Evolutionary conservation across 176 grass and related monocot genomes (phyloP), one percentile per base, ranked within the genome.

Genomic region (Lolium perenne): DNA sequence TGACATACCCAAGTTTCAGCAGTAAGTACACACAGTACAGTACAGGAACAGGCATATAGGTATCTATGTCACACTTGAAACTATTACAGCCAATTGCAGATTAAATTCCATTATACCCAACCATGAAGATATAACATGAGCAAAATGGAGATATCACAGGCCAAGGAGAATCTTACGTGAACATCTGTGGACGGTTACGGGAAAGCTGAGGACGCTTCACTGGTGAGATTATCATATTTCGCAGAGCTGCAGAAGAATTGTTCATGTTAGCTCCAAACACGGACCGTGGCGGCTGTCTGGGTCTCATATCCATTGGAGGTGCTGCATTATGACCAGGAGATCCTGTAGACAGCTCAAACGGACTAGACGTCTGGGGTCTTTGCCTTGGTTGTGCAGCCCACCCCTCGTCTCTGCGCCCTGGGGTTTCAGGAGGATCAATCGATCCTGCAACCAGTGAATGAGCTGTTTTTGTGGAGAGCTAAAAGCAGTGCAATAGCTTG

Each of bases 391-490:
- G 79, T 88, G 92, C 84, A 55, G 75, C 76, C 92, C 90, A 97
- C 23, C 84, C 89, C 82, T 92, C 91, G 8, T 93, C 87, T 91
- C 92, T 88, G 86, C 73, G 74, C 46, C 95, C 91, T 95, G 93
- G 89, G 88, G 95, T 97, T 94, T 93, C 80, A 88, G 93, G 91
- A 91, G 90, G 90, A 86, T 87, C 87, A 90, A 86, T 58, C 51
- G 76, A 91, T 80, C 71, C 82, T 91, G 87, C 84, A 91, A 86
- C 80, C 85, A 94, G 86, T 97, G 82, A 97, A 95, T 93, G 73
- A 97, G 86, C 87, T 95, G 93, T 85, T 87, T 94, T 91, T 89
- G 83, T 81, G 89, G 87, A 94, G 72, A 79, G 84, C 77, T 89
- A 91, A 86, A 80, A 81, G 50, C 26, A 78, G 47, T 80, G 76